Percentiles rank a stretch among this genome's conserved stretches.
Evolutionary conservation across 2,329 filamentous ascomycete species (phyloP).

Genomic region (Trichoderma atroviride): DNA sequence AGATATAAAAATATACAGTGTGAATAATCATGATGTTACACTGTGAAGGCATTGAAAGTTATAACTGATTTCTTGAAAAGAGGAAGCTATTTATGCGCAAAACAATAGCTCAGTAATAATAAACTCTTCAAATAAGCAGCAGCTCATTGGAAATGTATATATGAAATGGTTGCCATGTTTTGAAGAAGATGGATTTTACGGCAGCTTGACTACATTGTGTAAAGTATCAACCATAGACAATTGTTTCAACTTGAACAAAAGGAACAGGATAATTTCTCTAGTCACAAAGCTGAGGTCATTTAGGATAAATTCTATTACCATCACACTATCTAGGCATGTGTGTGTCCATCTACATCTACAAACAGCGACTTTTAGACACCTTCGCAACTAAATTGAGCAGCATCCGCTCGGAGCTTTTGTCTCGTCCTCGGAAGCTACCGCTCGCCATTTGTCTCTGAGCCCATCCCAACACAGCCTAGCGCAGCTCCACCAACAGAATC

Average conservation of each 20-base stretch:
- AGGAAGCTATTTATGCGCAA: too few relatives aligned
- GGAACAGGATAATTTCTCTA: neutral
- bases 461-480: neutral
- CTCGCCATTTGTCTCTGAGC: neutral
- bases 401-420: neutral
- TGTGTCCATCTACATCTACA: neutral
- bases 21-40: too few relatives aligned
- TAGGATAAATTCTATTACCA: accelerated
- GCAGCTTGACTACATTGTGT: accelerated
- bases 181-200: neutral
- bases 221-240: neutral
- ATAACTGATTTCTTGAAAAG: too few relatives aligned
- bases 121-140: neutral
- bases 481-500: neutral
- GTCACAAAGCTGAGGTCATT: neutral
- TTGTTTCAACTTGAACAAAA: neutral
- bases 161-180: neutral
- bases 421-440: neutral
- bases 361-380: too few relatives aligned
- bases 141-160: neutral
- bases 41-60: too few relatives aligned
- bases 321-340: neutral
- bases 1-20: too few relatives aligned
- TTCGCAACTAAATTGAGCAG: neutral
- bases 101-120: neutral